Conservation (phyloP, 2,329 filamentous ascomycete genomes). For the Pseudocercospora musae region DNA sequence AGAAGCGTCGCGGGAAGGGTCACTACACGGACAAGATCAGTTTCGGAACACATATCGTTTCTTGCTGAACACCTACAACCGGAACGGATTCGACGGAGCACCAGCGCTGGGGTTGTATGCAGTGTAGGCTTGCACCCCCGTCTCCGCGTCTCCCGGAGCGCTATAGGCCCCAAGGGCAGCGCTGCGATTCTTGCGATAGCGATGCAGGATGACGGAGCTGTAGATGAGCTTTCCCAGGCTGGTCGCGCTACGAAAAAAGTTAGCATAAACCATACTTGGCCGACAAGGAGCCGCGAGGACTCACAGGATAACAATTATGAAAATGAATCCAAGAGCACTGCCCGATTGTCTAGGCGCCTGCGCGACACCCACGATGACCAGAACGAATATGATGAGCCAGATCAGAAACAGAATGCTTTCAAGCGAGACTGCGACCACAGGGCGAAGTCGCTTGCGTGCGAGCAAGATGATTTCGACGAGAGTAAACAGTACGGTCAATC, state of each 20-base stretch:
- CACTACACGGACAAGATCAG: constrained; percentile 12
- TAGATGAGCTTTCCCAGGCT: constrained; percentile 42
- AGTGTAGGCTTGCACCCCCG: constrained; percentile 16
- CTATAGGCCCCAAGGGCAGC: constrained; percentile 25
- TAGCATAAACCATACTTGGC: constrained; percentile 10
- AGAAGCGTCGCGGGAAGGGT: constrained; percentile 17
- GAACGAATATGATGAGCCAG: constrained; percentile 22
- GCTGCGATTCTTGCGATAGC: constrained; percentile 36
- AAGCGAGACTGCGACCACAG: constrained; percentile 25
- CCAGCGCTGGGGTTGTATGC: constrained; percentile 21
- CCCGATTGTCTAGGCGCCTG: background rate
- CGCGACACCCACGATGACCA: constrained; percentile 17
- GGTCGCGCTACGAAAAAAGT: constrained; percentile 30
- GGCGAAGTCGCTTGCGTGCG: constrained; percentile 24
- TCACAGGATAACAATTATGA: constrained; percentile 37
- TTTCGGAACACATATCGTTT: background rate
- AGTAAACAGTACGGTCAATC: constrained; percentile 27
- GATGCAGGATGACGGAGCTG: constrained; percentile 37
- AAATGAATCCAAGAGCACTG: constrained; percentile 20
- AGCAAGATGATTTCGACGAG: constrained; percentile 24
- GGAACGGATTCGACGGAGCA: constrained; percentile 19
- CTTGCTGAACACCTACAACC: constrained; percentile 9
- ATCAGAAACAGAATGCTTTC: constrained; percentile 26
- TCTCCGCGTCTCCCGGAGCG: constrained; percentile 20
- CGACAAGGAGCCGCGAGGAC: constrained; percentile 18